Evolutionary conservation across 495 filamentous ascomycete species (phyloP).

Genomic region (Podospora conica): DNA sequence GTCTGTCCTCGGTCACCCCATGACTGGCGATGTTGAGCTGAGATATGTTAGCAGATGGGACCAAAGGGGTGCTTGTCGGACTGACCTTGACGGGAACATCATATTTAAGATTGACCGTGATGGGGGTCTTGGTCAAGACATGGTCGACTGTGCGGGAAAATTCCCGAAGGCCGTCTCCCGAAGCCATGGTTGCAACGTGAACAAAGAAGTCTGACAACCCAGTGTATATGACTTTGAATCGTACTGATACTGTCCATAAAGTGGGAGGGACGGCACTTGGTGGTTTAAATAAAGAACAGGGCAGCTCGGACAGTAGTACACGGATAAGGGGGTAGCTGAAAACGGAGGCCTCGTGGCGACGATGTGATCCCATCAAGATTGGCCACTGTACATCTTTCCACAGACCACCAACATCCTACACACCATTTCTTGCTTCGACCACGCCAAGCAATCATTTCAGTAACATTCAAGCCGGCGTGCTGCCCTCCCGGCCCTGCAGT

Average conservation of each 20-base stretch:
- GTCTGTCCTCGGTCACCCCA: neutral
- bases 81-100: neutral
- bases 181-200: neutral
- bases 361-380: neutral
- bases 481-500: neutral
- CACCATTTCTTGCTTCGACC: neutral
- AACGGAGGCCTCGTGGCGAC: neutral
- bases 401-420: neutral
- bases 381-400: neutral
- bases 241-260: too few species aligned
- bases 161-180: neutral
- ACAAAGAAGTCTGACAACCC: neutral
- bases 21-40: neutral
- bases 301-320: accelerated
- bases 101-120: neutral
- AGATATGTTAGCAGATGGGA: neutral
- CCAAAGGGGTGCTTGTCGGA: too few species aligned
- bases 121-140: neutral
- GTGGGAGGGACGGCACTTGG: neutral
- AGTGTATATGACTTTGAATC: too few species aligned
- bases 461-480: neutral
- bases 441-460: neutral
- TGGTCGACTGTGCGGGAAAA: neutral
- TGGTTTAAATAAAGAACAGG: neutral
- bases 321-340: neutral